phyloP scores from a whole-genome alignment of 2,329 filamentous ascomycete genomes.

The Ophiocordyceps robertsii region DNA sequence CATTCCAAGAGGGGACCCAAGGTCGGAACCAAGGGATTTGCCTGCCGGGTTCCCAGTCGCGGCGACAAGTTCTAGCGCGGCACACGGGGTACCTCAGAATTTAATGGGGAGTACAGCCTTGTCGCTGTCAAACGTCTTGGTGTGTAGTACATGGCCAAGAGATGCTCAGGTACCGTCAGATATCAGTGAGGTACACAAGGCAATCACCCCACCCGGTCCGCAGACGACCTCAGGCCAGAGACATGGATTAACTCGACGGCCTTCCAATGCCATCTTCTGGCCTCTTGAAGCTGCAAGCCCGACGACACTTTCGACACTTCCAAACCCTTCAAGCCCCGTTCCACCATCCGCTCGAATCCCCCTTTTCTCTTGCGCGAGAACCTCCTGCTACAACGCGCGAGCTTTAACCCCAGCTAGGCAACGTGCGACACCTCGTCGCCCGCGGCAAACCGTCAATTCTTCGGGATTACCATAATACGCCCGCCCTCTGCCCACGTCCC shows the following conservation, averaged over 20 bases:
- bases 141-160: neutral
- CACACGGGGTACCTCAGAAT: too few species aligned
- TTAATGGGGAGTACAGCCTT: too few species aligned
- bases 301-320: neutral
- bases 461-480: neutral
- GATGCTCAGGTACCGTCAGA: neutral
- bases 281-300: neutral
- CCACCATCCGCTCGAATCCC: neutral
- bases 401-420: neutral
- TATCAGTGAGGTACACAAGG: neutral
- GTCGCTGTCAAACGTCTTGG: too few species aligned
- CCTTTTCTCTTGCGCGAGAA: neutral
- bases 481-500: neutral
- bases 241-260: neutral
- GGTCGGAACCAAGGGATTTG: too few species aligned
- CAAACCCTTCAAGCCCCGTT: neutral
- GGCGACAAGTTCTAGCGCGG: too few species aligned
- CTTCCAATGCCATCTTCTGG: neutral
- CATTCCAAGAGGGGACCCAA: too few species aligned
- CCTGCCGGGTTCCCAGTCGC: too few species aligned
- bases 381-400: neutral
- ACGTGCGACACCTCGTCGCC: neutral
- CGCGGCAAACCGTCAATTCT: neutral
- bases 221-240: neutral
- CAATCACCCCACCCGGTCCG: conserved; percentile 3